Evolutionary conservation across 495 filamentous ascomycete species (phyloP), one percentile per base, ranked within the genome.

Genomic region (Trichocladium antarcticum): DNA sequence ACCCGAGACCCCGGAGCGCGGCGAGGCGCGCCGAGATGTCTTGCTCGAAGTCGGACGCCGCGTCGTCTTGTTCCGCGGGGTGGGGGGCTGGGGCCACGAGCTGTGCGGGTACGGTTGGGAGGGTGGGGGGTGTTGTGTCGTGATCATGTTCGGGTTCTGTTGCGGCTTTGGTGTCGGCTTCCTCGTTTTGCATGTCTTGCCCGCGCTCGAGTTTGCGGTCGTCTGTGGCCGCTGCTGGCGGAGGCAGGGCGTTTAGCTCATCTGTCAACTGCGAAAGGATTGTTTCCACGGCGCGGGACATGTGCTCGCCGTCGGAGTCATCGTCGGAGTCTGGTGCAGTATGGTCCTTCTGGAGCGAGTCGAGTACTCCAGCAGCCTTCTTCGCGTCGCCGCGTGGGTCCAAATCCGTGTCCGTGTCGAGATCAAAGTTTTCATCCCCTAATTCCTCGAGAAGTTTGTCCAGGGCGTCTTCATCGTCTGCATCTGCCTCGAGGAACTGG

Each of bases 271-370:
- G 57, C 9, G 61, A 60, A 35, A 74, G 62, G 3, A 70, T 56
- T 6, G 54, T 50, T 29, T 69, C 63, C 8, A 64, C 58, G 31
- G 66, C 58, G 8, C 45, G 40, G 14, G 51, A 53, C 65, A 69
- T 70, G 0, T 55, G 42, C 28, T 73, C 68, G 6, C 65, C 64
- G 9, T 73, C 70, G 0, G 71, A 74, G 42, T 70, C 56, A 50
- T 66, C 57, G 19, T 55, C 48, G 12, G 57, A 50, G 1, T 17
- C 37, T 27, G 43, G 1, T 5, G 40, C 19, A 5, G 27, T 12
- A 12, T 16, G 19, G 4, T 28, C 37, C 29, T 36, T 47, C 27
- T 41, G 28, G 20, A 49, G 42, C 9, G 46, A 20, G 3, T 51
- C 34, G 17, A 67, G 56, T 21, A 70, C 58, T 5, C 45, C 54